Percentiles rank a stretch among this genome's conserved stretches.
These are phyloP conservation scores for Adansonia madagascariensis DNA, from an alignment of 441 rosid genomes.

Conservation along the genomic window DNA sequence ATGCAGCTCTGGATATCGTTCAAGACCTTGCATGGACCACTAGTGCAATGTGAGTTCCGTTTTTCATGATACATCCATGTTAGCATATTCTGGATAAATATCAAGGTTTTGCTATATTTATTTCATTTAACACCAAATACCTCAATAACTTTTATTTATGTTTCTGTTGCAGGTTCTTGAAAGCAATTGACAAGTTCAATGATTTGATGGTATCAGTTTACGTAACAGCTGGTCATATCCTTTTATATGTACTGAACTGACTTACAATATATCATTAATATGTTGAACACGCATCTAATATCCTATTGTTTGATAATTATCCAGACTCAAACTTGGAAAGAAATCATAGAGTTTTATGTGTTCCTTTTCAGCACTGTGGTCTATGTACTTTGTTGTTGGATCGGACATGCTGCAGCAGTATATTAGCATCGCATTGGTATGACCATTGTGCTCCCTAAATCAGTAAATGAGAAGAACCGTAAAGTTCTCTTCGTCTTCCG, in stretches of 20 bases:
- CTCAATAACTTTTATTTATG: neutral
- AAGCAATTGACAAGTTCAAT: slow-evolving; percentile 88
- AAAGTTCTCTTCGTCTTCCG: neutral
- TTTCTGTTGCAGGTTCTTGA: slow-evolving; percentile 73
- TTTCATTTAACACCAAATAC: neutral
- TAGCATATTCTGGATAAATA: neutral
- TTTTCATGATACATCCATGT: slow-evolving; percentile 16
- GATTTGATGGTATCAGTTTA: slow-evolving; percentile 93
- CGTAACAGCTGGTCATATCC: slow-evolving; percentile 99
- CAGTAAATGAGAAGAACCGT: neutral
- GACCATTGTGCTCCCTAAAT: neutral
- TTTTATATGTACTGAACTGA: slow-evolving; percentile 30
- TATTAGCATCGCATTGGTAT: neutral
- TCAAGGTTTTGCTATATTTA: neutral
- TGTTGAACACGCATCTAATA: neutral
- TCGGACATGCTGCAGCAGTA: neutral
- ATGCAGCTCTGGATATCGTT: slow-evolving; percentile 91
- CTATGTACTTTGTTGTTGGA: neutral
- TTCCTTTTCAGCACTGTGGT: too few species aligned
- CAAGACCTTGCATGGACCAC: slow-evolving; percentile 98
- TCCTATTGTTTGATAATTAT: neutral
- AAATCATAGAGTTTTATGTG: too few species aligned
- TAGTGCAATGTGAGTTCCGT: slow-evolving; percentile 76
- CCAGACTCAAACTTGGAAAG: neutral
- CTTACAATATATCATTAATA: neutral